Conservation (phyloP, 2,329 filamentous ascomycete genomes). For the Paraphoma sp. region DNA sequence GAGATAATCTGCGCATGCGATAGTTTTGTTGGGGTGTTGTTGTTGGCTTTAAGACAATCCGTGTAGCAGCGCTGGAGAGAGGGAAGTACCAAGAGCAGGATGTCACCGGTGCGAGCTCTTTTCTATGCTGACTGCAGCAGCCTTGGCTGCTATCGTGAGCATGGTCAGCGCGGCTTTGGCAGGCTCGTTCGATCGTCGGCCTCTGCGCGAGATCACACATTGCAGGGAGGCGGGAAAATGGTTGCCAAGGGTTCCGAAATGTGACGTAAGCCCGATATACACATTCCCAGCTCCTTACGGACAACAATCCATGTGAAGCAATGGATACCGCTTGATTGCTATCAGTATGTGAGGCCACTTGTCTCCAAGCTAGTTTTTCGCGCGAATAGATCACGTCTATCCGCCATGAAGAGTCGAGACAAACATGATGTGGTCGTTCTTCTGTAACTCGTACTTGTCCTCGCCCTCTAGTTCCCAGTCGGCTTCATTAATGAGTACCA, state of each 20-base stretch:
- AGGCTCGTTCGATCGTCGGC: background rate
- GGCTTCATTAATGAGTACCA: slow-evolving; percentile 95
- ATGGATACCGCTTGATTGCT: too few species aligned
- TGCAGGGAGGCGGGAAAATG: background rate
- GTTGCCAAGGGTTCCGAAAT: background rate
- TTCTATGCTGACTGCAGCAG: too few species aligned
- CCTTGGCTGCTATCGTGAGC: background rate
- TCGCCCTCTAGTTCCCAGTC: slow-evolving; percentile 99
- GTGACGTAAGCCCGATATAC: background rate
- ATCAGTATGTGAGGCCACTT: background rate
- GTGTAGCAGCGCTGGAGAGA: too few species aligned
- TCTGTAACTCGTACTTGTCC: slow-evolving; percentile 83
- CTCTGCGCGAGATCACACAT: background rate
- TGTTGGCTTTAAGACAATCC: too few species aligned
- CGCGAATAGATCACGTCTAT: slow-evolving; percentile 46
- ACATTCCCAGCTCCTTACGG: background rate
- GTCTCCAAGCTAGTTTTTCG: too few species aligned
- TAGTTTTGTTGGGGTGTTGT: too few species aligned
- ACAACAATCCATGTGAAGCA: too few species aligned
- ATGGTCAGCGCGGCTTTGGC: background rate
- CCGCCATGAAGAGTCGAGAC: slow-evolving; percentile 96
- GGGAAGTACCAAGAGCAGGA: too few species aligned
- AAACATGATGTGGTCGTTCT: slow-evolving; percentile 88
- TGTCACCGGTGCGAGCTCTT: too few species aligned
- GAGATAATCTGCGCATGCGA: too few species aligned